These are phyloP conservation scores for Hymenotorrendiella dingleyae DNA, from an alignment of 2,329 filamentous ascomycete species.

Conservation along the genomic window DNA sequence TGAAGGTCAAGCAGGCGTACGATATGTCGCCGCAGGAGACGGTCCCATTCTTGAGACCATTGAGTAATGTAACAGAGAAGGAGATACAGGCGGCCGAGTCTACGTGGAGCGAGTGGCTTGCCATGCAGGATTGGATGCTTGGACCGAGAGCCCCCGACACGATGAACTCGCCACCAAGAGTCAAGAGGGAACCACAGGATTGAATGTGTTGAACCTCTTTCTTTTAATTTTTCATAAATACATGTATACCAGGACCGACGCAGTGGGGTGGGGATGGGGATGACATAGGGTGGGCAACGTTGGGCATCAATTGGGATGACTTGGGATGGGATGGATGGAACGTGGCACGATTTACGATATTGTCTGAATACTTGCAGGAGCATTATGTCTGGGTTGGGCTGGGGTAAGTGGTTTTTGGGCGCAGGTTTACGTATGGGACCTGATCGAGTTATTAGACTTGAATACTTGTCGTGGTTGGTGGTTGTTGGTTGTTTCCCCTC, in stretches of 20 bases:
- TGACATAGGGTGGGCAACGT: too few species aligned
- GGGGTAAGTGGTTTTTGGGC: background rate
- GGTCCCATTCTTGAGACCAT: slow-evolving; percentile 78
- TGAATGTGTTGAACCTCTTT: too few species aligned
- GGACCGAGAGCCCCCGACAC: slow-evolving; percentile 46
- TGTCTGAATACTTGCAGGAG: slow-evolving; percentile 6
- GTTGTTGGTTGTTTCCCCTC: too few species aligned
- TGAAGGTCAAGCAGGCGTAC: slow-evolving; percentile 82
- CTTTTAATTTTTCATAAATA: too few species aligned
- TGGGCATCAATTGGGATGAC: too few species aligned
- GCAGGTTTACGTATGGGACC: background rate
- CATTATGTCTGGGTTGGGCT: background rate
- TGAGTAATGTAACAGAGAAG: slow-evolving; percentile 68
- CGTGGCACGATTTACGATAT: slow-evolving; percentile 11
- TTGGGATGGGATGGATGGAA: slow-evolving; percentile 5
- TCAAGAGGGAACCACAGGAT: slow-evolving; percentile 17
- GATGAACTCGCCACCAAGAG: slow-evolving; percentile 6
- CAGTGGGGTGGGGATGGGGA: slow-evolving; percentile 1
- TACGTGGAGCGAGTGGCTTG: slow-evolving; percentile 90
- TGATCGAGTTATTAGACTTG: background rate
- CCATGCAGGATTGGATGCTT: slow-evolving; percentile 99
- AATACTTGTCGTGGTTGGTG: too few species aligned
- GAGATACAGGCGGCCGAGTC: slow-evolving; percentile 81
- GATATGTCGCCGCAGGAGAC: slow-evolving; percentile 80
- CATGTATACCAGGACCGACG: background rate